Evolutionary conservation across 768 basidiomycete species (phyloP), one percentile per base, ranked within the genome.

Genomic region (Amanita molliuscula): DNA sequence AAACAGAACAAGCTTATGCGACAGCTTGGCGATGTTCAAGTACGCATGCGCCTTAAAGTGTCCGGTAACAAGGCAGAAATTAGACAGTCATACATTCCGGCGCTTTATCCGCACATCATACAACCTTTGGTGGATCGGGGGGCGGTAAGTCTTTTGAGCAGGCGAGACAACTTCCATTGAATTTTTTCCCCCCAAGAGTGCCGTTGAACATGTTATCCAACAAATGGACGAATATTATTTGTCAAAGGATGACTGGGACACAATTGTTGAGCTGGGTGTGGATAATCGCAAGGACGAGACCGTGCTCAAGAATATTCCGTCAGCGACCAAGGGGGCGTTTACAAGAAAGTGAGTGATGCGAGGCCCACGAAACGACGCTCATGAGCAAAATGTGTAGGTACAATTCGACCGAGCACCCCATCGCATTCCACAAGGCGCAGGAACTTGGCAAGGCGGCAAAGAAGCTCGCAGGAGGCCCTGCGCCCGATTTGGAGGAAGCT

Each of bases 211-310:
- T 7, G 80, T 93, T 31, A 96, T 99, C 50, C 74, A 78, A 21
- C 69, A 70, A 5, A 95, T 99, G 93, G 96, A 98, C 62, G 84
- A 87, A 42, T 99, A 99, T 62, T 97, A 81, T 65, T 66, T 99
- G 28, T 82, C 83, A 3, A 88, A 86, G 55, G 96, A 98, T 25
- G 95, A 98, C 59, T 98, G 94, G 95, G 96, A 99, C 58, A 84
- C 91, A 8, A 73, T 98, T 47, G 78, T 98, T 47, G 95, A 98
- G 62, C 76, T 99, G 7, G 96, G 95, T 0, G 77, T 99, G 6
- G 96, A 81, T 51, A 75, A 84, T 5, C 76, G 82, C 60, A 79
- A 77, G 51, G 88, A 89, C 44, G 87, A 86, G 0, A 5, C 68
- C 1, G 75, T 95, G 9, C 66, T 88, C 58, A 96, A 95, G 72